These are phyloP conservation scores for Rhizophagus sp. DNA, from an alignment of 192 early-diverging fungal genomes.

Conservation along the genomic window DNA sequence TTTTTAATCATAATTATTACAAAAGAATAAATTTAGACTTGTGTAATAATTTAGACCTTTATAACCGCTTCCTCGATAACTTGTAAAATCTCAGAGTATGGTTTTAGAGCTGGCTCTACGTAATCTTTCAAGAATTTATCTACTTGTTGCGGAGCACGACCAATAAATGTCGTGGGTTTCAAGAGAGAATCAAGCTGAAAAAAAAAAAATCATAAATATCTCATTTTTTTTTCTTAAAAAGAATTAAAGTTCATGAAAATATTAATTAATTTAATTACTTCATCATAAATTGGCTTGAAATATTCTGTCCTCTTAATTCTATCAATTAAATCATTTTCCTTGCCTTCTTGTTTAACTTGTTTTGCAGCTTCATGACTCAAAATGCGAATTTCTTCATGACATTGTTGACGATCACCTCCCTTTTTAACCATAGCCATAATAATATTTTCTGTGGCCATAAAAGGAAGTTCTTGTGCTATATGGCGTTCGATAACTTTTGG, in stretches of 20 bases:
- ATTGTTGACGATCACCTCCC: constrained; percentile 92
- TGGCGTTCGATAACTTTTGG: constrained; percentile 90
- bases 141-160: constrained; percentile 93
- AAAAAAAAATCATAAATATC: neutral
- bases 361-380: constrained; percentile 89
- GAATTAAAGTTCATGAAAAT: neutral
- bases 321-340: constrained; percentile 95
- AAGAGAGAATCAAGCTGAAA: constrained; percentile 65
- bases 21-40: too few relatives aligned
- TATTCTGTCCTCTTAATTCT: constrained; percentile 79
- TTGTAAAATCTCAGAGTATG: constrained; percentile 66
- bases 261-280: constrained; percentile 43
- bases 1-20: too few relatives aligned
- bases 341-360: constrained; percentile 89
- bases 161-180: constrained; percentile 90
- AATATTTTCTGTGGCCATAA: constrained; percentile 99
- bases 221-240: neutral
- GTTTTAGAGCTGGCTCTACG: constrained; percentile 80
- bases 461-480: constrained; percentile 93
- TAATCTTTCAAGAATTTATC: constrained; percentile 78
- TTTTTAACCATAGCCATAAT: constrained; percentile 99
- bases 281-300: constrained; percentile 83
- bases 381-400: constrained; percentile 97
- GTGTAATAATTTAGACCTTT: constrained; percentile 59
- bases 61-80: constrained; percentile 67